Percentiles rank a stretch among this genome's conserved stretches.
Conservation (phyloP, 306 rosid genomes). For the Begonia peltatifolia region DNA sequence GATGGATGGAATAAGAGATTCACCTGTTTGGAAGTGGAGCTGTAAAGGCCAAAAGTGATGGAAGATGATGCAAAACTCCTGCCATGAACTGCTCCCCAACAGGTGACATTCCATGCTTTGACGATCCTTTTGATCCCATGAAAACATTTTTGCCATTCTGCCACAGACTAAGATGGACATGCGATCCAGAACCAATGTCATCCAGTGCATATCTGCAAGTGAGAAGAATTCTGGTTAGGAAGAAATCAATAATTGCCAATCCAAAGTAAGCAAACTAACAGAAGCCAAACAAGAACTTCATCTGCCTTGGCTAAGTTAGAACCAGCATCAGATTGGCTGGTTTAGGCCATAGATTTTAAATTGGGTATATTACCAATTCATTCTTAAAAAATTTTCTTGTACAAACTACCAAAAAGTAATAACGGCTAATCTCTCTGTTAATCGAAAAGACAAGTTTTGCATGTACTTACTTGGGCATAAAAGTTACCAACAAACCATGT, state of each 20-base stretch:
- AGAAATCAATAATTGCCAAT: too few species aligned
- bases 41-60: conserved; percentile 59
- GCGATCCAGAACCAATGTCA: conserved; percentile 88
- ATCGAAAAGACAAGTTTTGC: too few species aligned
- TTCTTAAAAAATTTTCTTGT: too few species aligned
- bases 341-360: too few species aligned
- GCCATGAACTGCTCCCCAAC: conserved; percentile 83
- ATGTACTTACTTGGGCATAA: conserved; percentile 71
- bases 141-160: conserved; percentile 64
- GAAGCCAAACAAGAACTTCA: too few species aligned
- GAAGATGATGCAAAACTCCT: conserved; percentile 68
- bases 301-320: too few species aligned
- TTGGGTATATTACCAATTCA: too few species aligned
- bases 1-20: background rate
- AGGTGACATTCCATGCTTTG: conserved; percentile 58
- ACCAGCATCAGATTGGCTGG: too few species aligned
- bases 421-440: too few species aligned
- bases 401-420: too few species aligned
- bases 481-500: conserved; percentile 70
- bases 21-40: conserved; percentile 90
- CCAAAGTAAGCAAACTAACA: too few species aligned
- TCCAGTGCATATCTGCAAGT: conserved; percentile 46
- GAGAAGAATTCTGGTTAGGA: conserved; percentile 5
- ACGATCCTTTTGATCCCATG: conserved; percentile 48
- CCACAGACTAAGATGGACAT: conserved; percentile 80